A percentile compares a stretch with the other conserved stretches of the same genome.
Conservation (phyloP, 148 eudicot species). For the Rhododendron vialii region DNA sequence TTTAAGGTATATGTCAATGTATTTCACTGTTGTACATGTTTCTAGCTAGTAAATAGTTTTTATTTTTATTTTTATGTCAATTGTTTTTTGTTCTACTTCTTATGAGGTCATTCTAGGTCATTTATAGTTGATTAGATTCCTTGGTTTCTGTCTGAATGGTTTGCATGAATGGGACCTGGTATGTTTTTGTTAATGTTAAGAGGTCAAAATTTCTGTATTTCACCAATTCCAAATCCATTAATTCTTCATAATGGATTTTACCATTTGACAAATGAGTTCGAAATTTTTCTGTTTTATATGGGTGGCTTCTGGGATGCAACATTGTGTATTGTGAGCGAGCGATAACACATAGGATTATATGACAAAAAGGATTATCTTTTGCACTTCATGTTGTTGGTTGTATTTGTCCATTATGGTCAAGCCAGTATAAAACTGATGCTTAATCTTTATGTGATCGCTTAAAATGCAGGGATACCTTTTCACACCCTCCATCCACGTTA, state of each 20-base stretch:
- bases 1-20: conserved; percentile 46
- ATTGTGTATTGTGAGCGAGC: background rate
- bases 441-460: conserved; percentile 2
- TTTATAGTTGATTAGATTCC: background rate
- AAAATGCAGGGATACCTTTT: conserved; percentile 81
- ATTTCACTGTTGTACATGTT: background rate
- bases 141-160: background rate
- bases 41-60: background rate
- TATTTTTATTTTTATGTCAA: background rate
- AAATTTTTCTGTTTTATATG: background rate
- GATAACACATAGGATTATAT: background rate
- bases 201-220: background rate
- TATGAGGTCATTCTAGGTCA: background rate
- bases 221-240: background rate
- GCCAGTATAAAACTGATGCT: background rate
- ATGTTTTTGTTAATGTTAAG: background rate
- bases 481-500: conserved; percentile 82
- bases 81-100: background rate
- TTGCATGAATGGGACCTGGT: background rate
- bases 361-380: background rate
- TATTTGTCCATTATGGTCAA: background rate
- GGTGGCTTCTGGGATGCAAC: background rate
- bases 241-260: background rate
- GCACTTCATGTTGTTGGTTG: background rate
- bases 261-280: background rate